Percentiles rank a stretch among this genome's conserved stretches.
These are phyloP conservation scores for Xylaria sp. DNA, from an alignment of 2,329 filamentous ascomycete species.

Conservation along the genomic window DNA sequence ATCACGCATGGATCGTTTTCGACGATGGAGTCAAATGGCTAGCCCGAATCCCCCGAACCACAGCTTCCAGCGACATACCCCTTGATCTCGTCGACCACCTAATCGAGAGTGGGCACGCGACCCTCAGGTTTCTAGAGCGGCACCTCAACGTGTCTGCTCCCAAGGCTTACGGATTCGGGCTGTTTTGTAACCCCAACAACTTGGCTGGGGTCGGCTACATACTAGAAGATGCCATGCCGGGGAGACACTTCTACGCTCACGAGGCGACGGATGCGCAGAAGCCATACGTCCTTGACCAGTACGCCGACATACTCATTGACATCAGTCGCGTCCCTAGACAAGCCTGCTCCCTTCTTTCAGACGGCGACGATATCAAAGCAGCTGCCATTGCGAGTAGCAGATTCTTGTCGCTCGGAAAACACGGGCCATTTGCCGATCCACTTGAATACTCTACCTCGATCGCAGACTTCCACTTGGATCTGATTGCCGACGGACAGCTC, in stretches of 20 bases:
- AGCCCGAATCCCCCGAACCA: constrained; percentile 6
- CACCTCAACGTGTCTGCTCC: constrained; percentile 10
- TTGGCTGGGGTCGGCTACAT: constrained; percentile 17
- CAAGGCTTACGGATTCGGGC: constrained; percentile 20
- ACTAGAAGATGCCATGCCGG: constrained; percentile 22
- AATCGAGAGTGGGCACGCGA: constrained; percentile 19
- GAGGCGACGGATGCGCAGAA: constrained; percentile 17
- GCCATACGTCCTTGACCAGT: constrained; percentile 13
- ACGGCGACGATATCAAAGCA: not conserved
- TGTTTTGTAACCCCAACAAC: constrained; percentile 12
- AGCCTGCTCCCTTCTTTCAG: constrained; percentile 13
- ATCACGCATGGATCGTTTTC: constrained; percentile 18
- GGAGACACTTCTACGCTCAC: constrained; percentile 14
- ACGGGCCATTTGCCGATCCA: not conserved
- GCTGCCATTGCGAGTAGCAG: constrained; percentile 13
- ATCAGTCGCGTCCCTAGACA: constrained; percentile 9
- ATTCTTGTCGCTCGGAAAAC: constrained; percentile 8
- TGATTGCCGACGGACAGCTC: constrained; percentile 12
- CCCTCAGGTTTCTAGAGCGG: constrained; percentile 13
- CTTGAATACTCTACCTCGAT: constrained; percentile 8
- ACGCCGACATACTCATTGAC: constrained; percentile 16
- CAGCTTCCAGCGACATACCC: constrained; percentile 7
- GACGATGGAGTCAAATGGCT: constrained; percentile 23
- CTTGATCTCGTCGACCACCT: constrained; percentile 15
- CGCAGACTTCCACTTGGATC: constrained; percentile 9